Percentiles rank a stretch among this genome's conserved stretches.
Evolutionary conservation across 2,329 filamentous ascomycete genomes (phyloP).

Genomic region (Fusarium xyrophilum): DNA sequence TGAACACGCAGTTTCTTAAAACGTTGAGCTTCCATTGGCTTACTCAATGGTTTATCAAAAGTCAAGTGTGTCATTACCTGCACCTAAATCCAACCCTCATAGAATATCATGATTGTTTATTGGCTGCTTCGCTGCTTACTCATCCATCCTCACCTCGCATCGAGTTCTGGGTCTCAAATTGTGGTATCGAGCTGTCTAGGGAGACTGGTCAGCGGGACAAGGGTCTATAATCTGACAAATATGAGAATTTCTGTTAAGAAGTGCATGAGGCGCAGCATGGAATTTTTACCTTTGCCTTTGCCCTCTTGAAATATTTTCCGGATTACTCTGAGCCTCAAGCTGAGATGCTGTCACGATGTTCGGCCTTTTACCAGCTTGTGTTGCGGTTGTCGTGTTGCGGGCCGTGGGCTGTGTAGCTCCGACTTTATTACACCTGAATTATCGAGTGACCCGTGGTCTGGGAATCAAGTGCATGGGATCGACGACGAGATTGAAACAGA

Average conservation of each 20-base stretch:
- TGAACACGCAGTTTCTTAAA: neutral
- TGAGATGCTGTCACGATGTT: rapidly evolving
- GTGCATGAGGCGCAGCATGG: neutral
- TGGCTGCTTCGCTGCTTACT: neutral
- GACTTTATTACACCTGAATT: neutral
- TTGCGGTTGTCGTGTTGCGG: rapidly evolving
- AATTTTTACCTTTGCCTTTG: neutral
- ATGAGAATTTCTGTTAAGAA: neutral
- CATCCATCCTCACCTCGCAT: neutral
- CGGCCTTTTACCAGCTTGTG: rapidly evolving
- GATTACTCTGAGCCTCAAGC: rapidly evolving
- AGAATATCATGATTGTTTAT: neutral
- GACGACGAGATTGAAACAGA: neutral
- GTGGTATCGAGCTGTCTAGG: neutral
- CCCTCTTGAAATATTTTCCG: neutral
- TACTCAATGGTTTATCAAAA: neutral
- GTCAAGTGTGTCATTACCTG: slow-evolving; percentile 11
- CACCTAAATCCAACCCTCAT: neutral
- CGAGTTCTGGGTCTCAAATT: neutral
- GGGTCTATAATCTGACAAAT: neutral
- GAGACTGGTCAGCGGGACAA: slow-evolving; percentile 9
- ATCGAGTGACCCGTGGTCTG: rapidly evolving
- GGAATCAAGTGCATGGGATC: neutral
- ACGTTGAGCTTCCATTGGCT: neutral
- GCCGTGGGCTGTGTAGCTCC: neutral